Conservation (phyloP, 257 asterid genomes). For the Solanum paucissectum region DNA sequence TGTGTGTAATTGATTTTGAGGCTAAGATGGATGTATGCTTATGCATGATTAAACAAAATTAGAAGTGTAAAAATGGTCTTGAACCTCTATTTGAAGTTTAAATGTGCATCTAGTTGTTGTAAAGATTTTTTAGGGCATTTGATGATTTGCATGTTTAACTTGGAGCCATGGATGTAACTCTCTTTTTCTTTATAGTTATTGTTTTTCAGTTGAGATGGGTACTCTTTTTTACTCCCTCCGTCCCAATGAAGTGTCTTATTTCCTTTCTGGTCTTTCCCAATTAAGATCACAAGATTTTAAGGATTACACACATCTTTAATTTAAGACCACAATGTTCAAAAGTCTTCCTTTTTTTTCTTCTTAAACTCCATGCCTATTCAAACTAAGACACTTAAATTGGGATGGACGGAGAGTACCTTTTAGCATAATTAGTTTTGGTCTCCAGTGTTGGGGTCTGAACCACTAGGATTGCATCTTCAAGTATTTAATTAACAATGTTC, state of each 20-base stretch:
- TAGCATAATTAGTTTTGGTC: background rate
- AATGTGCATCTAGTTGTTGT: background rate
- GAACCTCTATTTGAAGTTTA: background rate
- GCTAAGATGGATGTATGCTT: background rate
- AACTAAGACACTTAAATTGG: background rate
- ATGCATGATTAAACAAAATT: background rate
- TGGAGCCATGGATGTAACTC: background rate
- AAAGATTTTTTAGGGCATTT: background rate
- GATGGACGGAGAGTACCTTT: background rate
- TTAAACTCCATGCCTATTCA: background rate
- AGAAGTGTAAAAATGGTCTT: background rate
- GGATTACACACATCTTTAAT: background rate
- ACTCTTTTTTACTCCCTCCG: background rate
- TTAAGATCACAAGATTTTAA: background rate
- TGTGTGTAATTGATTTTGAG: background rate
- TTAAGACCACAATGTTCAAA: background rate
- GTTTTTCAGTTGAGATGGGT: background rate
- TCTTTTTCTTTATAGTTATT: background rate
- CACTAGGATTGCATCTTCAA: background rate
- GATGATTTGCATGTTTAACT: background rate
- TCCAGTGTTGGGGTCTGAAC: background rate
- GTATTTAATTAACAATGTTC: background rate
- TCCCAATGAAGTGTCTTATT: background rate
- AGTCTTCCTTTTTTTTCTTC: background rate
- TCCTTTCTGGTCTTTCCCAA: background rate